phyloP scores from a whole-genome alignment of 169 alveolate species.

The Eimeria praecox region DNA sequence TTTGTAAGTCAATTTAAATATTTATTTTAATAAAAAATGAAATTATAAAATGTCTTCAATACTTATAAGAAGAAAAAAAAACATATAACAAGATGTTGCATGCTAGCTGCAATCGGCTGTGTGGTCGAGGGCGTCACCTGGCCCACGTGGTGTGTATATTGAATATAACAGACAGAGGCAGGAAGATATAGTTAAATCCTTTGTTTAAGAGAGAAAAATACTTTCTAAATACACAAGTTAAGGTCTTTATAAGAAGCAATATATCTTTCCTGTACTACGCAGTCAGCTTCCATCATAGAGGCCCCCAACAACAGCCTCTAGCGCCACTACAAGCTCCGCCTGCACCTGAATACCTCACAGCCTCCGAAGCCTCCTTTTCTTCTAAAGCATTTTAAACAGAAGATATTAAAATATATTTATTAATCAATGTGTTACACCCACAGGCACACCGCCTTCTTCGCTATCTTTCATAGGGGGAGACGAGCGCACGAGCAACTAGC shows the following conservation, averaged over 20 bases:
- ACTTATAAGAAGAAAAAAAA: neutral
- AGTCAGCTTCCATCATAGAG: neutral
- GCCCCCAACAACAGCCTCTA: neutral
- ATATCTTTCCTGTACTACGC: neutral
- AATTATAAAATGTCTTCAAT: neutral
- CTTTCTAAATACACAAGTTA: neutral
- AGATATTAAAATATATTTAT: neutral
- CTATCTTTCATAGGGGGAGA: neutral
- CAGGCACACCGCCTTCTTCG: neutral
- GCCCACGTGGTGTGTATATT: neutral
- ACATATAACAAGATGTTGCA: neutral
- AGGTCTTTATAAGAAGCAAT: neutral
- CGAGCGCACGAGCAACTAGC: neutral
- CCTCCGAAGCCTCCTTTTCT: neutral
- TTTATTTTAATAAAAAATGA: neutral
- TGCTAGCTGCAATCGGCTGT: constrained; percentile 32
- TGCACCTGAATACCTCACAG: neutral
- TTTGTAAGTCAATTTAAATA: neutral
- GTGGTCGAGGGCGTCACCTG: constrained; percentile 13
- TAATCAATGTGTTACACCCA: neutral
- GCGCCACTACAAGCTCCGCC: neutral
- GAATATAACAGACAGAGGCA: neutral
- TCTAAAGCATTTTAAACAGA: neutral
- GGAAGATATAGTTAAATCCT: neutral
- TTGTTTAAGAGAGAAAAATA: neutral